Evolutionary conservation across 768 basidiomycete genomes (phyloP).

Genomic region (Amanita muscaria): DNA sequence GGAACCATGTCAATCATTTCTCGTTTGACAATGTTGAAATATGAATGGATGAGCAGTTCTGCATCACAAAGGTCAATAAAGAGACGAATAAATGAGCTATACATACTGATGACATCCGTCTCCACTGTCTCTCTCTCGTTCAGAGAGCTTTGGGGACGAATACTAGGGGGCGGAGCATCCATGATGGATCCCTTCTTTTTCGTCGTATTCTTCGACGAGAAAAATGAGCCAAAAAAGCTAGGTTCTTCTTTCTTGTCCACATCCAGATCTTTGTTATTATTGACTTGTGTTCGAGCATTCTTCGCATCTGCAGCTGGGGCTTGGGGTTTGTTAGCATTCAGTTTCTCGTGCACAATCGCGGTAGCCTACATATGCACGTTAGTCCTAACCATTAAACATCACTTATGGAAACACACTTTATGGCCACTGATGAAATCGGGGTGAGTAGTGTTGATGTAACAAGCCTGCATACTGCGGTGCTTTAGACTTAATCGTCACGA

Average conservation of each 20-base stretch:
- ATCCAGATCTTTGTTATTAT: slow-evolving; percentile 93
- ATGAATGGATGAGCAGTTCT: slow-evolving; percentile 95
- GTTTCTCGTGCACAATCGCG: slow-evolving; percentile 72
- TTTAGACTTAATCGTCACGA: slow-evolving; percentile 2
- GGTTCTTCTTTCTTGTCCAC: slow-evolving; percentile 89
- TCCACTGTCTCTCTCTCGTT: slow-evolving; percentile 97
- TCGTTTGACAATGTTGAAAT: slow-evolving; percentile 97
- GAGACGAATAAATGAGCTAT: slow-evolving; percentile 1
- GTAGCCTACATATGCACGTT: slow-evolving; percentile 52
- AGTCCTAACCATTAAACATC: not conserved
- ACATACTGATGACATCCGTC: slow-evolving; percentile 97
- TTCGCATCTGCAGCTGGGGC: slow-evolving; percentile 56
- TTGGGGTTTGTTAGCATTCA: slow-evolving; percentile 76
- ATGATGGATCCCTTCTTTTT: slow-evolving; percentile 50
- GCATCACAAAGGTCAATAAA: slow-evolving; percentile 1
- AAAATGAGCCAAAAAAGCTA: slow-evolving; percentile 95
- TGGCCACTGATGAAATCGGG: slow-evolving; percentile 98
- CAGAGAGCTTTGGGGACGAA: slow-evolving; percentile 84
- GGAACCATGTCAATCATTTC: slow-evolving; percentile 99
- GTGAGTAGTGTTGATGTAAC: slow-evolving; percentile 98
- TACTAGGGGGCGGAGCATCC: slow-evolving; percentile 74
- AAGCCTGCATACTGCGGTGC: slow-evolving; percentile 81
- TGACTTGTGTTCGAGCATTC: slow-evolving; percentile 51
- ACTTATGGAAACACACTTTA: slow-evolving; percentile 34
- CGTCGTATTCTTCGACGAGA: slow-evolving; percentile 52